Percentiles rank a stretch among this genome's conserved stretches.
These are phyloP conservation scores for Neonothopanus nambi DNA, from an alignment of 1,284 basidiomycete species.

Conservation along the genomic window DNA sequence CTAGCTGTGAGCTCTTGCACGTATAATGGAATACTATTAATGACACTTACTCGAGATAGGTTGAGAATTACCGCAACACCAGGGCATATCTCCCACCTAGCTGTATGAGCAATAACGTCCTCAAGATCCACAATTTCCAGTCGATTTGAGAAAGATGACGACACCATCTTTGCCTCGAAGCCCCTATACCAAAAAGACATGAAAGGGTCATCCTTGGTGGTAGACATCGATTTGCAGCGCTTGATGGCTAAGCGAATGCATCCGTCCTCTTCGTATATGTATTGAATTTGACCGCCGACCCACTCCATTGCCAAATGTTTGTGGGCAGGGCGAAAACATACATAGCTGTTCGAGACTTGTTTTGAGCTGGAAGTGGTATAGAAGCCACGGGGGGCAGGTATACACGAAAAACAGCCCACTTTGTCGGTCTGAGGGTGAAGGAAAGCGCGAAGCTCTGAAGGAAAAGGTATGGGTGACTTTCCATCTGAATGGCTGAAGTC, in stretches of 20 bases:
- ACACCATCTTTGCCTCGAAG: slow-evolving; percentile 10
- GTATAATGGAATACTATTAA: no score
- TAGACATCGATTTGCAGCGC: no score
- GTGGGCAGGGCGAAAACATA: background rate
- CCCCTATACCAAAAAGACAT: background rate
- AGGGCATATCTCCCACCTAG: slow-evolving; percentile 7
- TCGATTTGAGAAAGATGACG: background rate
- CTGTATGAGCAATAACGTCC: slow-evolving; percentile 3
- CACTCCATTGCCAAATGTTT: background rate
- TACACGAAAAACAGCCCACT: background rate
- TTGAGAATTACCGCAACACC: slow-evolving; percentile 1
- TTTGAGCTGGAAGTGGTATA: background rate
- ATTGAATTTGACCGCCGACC: slow-evolving; percentile 3
- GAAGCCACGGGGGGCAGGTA: background rate
- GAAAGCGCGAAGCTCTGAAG: no score
- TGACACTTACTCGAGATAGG: background rate
- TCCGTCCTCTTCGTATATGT: slow-evolving; percentile 1
- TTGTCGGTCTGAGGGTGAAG: no score
- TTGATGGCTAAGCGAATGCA: background rate
- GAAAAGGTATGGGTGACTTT: no score
- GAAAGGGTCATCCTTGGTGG: no score
- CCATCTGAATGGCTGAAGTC: no score
- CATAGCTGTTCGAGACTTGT: background rate
- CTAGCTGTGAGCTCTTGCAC: no score
- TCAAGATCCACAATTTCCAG: slow-evolving; percentile 1